Evolutionary conservation across 2,329 filamentous ascomycete species (phyloP), one percentile per base, ranked within the genome.

Genomic region (Sclerotinia spermophila): DNA sequence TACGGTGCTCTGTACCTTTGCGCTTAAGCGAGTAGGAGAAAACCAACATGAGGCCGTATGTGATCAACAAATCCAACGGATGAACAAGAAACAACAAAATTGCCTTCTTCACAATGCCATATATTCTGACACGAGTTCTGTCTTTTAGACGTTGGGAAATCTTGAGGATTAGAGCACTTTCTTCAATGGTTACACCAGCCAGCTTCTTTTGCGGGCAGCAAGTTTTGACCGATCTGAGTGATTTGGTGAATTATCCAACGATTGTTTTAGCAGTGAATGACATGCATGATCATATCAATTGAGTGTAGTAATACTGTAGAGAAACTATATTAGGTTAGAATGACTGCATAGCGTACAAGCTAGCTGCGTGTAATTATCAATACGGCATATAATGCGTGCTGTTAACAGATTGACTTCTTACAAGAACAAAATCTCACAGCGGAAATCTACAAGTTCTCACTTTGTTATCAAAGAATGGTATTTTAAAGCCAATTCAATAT

Each of bases 151-250:
- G n/a, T n/a, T n/a, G n/a, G n/a, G n/a, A n/a, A n/a, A 48, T 48
- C 11, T 15, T 5, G 1, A 48, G 3, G 24, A 0, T 0, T 0
- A 51, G 48, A 15, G 0, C 2, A 2, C 27, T 6, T 27, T 53
- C 5, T 3, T 15, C n/a, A 1, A 27, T 53, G 27, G 13, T 1
- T 2, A 38, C 5, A 4, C 1, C 13, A 15, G 5, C 0, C 6
- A 24, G 13, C 11, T 58, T 7, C 8, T 35, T n/a, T 2, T 38
- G 6, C 13, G 33, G 5, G 33, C 5, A 38, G 21, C 11, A 58
- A n/a, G 7, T 1, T 58, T 7, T 11, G 21, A n/a, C 33, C 38
- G 21, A 42, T 27, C 1, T 27, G n/a, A 53, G 17, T 27, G 5
- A 17, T 27, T 51, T 53, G 48, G 5, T 8, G 13, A 8, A 27